Conservation (phyloP, 345 rosid species). For the Eucalyptus cladocalyx region DNA sequence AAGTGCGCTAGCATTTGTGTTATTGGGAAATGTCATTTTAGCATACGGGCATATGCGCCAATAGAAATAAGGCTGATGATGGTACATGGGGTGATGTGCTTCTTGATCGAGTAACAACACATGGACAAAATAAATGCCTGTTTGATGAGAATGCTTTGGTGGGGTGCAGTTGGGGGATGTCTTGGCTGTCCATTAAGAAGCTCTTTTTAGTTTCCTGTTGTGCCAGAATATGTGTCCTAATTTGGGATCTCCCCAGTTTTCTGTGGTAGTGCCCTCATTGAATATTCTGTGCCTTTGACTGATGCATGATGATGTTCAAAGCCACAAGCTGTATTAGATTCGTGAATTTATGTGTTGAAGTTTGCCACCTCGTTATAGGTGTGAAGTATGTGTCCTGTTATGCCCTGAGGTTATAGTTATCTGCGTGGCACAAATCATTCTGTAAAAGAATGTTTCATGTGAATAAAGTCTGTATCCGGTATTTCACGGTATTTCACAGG, state of each 20-base stretch:
- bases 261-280: not conserved
- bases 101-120: not conserved
- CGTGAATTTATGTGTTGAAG: not conserved
- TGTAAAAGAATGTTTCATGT: not conserved
- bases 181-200: not conserved
- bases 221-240: not conserved
- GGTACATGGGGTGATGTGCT: not conserved
- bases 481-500: not conserved
- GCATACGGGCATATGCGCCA: no score
- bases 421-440: not conserved
- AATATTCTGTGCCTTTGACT: not conserved
- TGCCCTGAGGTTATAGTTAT: not conserved
- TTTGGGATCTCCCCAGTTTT: not conserved
- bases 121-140: not conserved
- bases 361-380: not conserved
- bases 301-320: not conserved
- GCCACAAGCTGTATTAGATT: not conserved
- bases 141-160: not conserved
- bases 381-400: not conserved
- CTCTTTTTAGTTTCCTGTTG: not conserved
- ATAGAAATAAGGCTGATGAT: not conserved
- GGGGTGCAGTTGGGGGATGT: not conserved
- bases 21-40: no score
- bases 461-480: not conserved
- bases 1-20: no score